phyloP scores from a whole-genome alignment of 2,329 filamentous ascomycete species.

The Aspergillus hiratsukae region DNA sequence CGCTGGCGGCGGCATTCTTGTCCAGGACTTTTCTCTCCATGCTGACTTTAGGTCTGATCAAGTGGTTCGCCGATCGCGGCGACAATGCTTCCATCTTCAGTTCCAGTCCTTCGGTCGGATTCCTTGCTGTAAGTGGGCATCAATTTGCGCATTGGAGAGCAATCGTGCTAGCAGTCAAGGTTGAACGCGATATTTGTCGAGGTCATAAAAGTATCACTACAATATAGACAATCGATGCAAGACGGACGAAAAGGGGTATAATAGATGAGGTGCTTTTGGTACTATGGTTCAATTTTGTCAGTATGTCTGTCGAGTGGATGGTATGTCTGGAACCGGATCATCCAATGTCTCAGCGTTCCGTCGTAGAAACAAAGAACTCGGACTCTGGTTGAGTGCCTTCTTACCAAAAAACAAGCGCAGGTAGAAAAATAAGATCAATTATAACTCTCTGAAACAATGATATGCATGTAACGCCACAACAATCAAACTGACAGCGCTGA shows the following conservation, averaged over 20 bases:
- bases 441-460: constrained; percentile 24
- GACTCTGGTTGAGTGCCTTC: neutral
- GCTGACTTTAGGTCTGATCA: constrained; percentile 38
- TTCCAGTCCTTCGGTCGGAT: constrained; percentile 1
- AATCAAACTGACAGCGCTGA: constrained; percentile 13
- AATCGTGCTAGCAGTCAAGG: constrained; percentile 5
- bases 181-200: constrained; percentile 12
- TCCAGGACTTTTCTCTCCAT: constrained; percentile 37
- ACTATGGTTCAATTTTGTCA: constrained; percentile 4
- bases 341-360: neutral
- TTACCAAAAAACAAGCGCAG: constrained; percentile 13
- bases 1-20: constrained; percentile 29
- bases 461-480: constrained; percentile 26
- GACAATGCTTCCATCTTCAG: constrained; percentile 47
- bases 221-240: constrained; percentile 11
- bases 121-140: constrained; percentile 16
- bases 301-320: neutral
- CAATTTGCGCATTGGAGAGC: constrained; percentile 13
- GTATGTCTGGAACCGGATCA: neutral
- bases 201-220: constrained; percentile 17
- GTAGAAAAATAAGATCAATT: constrained; percentile 14
- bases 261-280: constrained; percentile 5
- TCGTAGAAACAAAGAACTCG: neutral
- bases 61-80: constrained; percentile 45
- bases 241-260: constrained; percentile 15